Base-by-base conservation (phyloP, 768 basidiomycete genomes). In the Fomitopsis serialis region DNA sequence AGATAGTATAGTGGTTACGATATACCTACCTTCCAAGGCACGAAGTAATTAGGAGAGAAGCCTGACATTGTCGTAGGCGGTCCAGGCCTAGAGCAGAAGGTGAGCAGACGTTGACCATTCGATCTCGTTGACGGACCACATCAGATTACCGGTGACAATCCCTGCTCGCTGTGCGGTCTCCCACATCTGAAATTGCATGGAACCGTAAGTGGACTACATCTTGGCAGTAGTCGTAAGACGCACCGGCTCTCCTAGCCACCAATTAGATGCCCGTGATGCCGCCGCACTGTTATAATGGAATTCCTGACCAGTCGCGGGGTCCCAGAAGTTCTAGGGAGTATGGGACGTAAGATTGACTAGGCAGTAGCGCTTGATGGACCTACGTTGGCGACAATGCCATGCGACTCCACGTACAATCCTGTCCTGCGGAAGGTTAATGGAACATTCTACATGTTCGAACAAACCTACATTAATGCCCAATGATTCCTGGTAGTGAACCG, bases 181-280 rank as follows among this genome's bases (percentile, higher is more conserved):
- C 93, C 94, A 97, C 76, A 96, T 87, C 90, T 93, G 53, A 13
- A 15, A 42, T 24, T 6, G 43, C 29, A 42, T 54, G 12, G 42
- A 37, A 47, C 12, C 27, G 54, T 37, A 9, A 53, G 32, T 36
- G 32, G 21, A 36, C 52, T 21, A 34, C 29, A 45, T 46, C 50
- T 29, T 8, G 9, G 22, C 22, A 35, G 46, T 3, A 27, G 45
- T 29, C 61, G 21, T 24, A 19, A n/a, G n/a, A 53, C 80, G 59
- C 56, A 94, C 92, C 19, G 93, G 92, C 65, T 95, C 92, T 43
- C 94, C 94, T 13, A 78, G 67, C 92, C 94, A 96, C 91, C 93
- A 97, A 0, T 72, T 62, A 0, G 87, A 63, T 53, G 82, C 77
- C 82, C 85, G 87, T 23, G 77, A 78, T 3, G 80, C 79, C 8